Evolutionary conservation across 139 green algal genomes (phyloP).

Genomic region (Coelastrella sp.): DNA sequence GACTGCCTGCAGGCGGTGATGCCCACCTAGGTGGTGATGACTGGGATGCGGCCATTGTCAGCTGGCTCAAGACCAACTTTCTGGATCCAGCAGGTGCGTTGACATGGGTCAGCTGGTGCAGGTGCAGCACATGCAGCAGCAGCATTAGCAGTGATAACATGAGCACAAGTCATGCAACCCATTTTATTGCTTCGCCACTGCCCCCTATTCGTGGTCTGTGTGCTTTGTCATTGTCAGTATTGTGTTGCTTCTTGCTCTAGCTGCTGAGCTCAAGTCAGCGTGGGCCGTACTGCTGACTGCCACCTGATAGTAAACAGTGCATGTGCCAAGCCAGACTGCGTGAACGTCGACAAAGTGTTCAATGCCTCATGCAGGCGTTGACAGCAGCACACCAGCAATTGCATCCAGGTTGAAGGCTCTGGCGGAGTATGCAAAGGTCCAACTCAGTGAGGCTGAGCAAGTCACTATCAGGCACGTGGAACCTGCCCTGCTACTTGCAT

Average conservation of each 20-base stretch:
- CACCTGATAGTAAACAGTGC: too few species aligned
- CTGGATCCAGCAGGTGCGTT: constrained; percentile 57
- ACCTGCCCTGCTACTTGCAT: neutral
- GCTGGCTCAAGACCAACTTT: constrained; percentile 71
- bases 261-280: too few species aligned
- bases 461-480: constrained; percentile 60
- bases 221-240: too few species aligned
- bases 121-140: neutral
- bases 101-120: neutral
- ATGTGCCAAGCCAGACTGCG: too few species aligned
- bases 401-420: constrained; percentile 72
- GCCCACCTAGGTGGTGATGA: constrained; percentile 88
- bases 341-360: neutral
- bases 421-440: constrained; percentile 85
- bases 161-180: neutral
- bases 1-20: constrained; percentile 73
- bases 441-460: constrained; percentile 64
- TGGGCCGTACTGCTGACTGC: too few species aligned
- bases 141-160: neutral
- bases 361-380: neutral
- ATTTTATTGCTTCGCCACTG: too few species aligned
- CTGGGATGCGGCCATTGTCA: constrained; percentile 80
- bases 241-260: too few species aligned
- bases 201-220: too few species aligned
- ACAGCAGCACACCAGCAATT: constrained; percentile 63